Base-by-base conservation (phyloP, 345 rosid genomes). In the Aquilaria yunnanensis region DNA sequence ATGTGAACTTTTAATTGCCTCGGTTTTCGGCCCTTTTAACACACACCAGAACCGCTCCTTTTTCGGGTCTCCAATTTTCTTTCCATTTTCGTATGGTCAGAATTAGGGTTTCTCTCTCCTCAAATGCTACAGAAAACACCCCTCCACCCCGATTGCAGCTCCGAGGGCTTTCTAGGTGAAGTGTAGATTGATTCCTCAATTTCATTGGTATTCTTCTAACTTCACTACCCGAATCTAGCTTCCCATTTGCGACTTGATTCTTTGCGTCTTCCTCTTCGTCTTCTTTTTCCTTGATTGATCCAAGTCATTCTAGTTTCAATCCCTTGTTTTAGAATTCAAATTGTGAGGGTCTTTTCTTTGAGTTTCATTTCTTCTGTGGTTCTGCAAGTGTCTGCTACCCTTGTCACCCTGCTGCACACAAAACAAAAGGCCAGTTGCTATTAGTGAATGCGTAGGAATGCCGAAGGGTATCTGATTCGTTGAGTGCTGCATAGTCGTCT, bases 41-140 rank as follows among this genome's bases (percentile, higher is more conserved):
- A 12, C 61, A 9, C 48, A 10, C 60, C 50, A 10, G 59, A 60
- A 74, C 67, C 67, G 57, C 65, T 68, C 59, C 7, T 60, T 67
- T 67, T 68, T 53, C 59, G 16, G 32, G 31, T 33, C 63, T 68
- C 11, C 57, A 59, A 13, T 48, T 45, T 61, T 66, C 64, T 43
- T 54, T 62, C 66, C 54, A 13, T 56, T 14, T 23, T 37, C 48
- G 56, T 31, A 33, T 56, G 29, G 14, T 47, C 67, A 72, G 85
- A 82, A 85, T 82, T 79, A 75, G 88, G 85, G 86, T 82, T 82
- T 63, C 78, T 61, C 23, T 30, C 41, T 6, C 6, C 45, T 23
- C 13, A 59, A 50, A 70, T 74, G 72, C 60, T 68, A 51, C 65
- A 34, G 32, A 50, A 59, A 54, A 1, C 69, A 37, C 58, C 63